Evolutionary conservation across 169 alveolate genomes (phyloP).

Genomic region (Plasmodium knowlesi): DNA sequence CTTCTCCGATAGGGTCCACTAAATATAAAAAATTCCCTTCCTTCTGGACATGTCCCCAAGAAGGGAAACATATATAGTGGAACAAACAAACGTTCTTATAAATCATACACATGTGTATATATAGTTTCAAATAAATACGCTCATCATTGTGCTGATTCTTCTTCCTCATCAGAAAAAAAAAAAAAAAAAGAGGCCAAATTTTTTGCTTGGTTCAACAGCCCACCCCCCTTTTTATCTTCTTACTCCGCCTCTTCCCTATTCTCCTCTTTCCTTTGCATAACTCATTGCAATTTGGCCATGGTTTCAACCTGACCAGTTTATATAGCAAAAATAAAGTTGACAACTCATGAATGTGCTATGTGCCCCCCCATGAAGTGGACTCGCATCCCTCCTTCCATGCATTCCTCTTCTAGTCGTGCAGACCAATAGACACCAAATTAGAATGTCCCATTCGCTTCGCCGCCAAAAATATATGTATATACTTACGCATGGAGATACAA

Average conservation of each 20-base stretch:
- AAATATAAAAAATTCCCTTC: background rate
- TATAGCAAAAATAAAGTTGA: background rate
- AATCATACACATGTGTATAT: background rate
- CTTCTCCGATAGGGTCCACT: background rate
- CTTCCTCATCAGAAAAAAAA: background rate
- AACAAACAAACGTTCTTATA: background rate
- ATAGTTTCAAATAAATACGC: background rate
- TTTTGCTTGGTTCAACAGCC: background rate
- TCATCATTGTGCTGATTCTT: background rate
- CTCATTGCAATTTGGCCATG: background rate
- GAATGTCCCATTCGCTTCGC: background rate
- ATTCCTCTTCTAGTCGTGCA: background rate
- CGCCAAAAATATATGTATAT: background rate
- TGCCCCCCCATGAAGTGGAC: background rate
- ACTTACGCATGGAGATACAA: background rate
- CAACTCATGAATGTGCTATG: background rate
- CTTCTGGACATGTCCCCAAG: background rate
- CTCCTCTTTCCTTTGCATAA: background rate
- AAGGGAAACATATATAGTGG: background rate
- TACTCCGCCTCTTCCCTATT: background rate
- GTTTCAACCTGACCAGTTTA: background rate
- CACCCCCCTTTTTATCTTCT: background rate
- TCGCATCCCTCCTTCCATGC: background rate
- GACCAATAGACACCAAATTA: background rate
- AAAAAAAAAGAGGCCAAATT: background rate